Conservation (phyloP, 441 rosid species). For the Gossypium davidsonii region DNA sequence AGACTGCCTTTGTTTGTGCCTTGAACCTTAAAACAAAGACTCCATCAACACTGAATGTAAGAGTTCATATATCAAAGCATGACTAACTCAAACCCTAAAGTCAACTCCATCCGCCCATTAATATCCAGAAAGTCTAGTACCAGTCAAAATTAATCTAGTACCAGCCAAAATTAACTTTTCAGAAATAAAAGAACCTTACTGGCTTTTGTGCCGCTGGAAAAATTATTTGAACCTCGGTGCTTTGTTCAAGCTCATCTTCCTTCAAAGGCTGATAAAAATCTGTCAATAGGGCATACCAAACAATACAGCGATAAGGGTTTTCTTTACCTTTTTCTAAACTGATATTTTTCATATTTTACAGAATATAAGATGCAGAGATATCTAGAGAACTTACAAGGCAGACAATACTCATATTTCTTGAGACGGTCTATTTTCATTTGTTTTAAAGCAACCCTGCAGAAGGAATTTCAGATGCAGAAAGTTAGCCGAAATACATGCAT, state of each 20-base stretch:
- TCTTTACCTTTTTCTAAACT: background rate
- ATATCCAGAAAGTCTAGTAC: background rate
- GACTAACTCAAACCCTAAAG: background rate
- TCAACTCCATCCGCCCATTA: background rate
- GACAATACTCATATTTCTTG: slow-evolving; percentile 85
- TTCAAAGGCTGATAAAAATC: slow-evolving; percentile 84
- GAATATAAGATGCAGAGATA: slow-evolving; percentile 9
- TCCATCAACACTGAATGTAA: background rate
- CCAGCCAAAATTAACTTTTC: background rate
- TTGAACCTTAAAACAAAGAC: background rate
- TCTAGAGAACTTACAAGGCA: slow-evolving; percentile 80
- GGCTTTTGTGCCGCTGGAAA: slow-evolving; percentile 77
- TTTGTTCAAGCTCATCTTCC: slow-evolving; percentile 86
- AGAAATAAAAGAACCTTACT: slow-evolving; percentile 32
- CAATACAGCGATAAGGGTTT: background rate
- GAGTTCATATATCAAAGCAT: slow-evolving; percentile 3
- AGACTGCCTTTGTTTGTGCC: background rate
- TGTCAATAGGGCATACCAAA: slow-evolving; percentile 22
- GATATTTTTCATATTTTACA: background rate
- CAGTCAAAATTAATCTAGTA: background rate
- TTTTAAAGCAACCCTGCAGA: slow-evolving; percentile 80
- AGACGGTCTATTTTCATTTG: slow-evolving; percentile 79
- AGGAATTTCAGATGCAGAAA: slow-evolving; percentile 13
- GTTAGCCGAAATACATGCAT: background rate
- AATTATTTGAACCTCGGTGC: slow-evolving; percentile 69